These are phyloP conservation scores for Colletotrichum chrysophilum DNA, from an alignment of 2,329 filamentous ascomycete species.

Conservation along the genomic window DNA sequence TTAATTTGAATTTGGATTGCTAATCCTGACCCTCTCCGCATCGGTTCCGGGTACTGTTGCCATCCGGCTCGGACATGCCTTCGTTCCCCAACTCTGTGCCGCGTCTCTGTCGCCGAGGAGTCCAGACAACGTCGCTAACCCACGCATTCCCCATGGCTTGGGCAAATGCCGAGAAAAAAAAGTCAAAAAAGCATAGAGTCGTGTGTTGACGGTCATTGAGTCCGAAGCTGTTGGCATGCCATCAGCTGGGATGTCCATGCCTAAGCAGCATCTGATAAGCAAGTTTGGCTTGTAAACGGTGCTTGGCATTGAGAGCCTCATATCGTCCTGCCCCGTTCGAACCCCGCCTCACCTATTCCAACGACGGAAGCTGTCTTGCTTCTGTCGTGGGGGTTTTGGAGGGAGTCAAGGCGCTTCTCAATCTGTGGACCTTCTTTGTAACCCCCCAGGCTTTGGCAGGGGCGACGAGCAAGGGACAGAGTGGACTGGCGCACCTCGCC, in stretches of 20 bases:
- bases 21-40: not conserved
- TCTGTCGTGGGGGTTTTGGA: not conserved
- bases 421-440: not conserved
- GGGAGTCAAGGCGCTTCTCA: not conserved
- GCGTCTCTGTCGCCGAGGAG: not conserved
- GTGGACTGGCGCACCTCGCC: not conserved
- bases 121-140: not conserved
- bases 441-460: not conserved
- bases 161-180: not conserved
- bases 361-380: not conserved
- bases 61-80: not conserved
- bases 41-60: not conserved
- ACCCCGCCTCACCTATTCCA: not conserved
- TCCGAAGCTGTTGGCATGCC: not conserved
- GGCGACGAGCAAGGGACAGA: not conserved
- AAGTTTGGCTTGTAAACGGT: not conserved
- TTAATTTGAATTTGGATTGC: not conserved
- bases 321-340: not conserved
- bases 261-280: not conserved
- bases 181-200: not conserved
- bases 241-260: not conserved
- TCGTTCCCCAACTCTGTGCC: not conserved
- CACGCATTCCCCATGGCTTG: not conserved
- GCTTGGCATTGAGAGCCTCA: not conserved
- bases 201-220: constrained; percentile 3